Evolutionary conservation across 768 basidiomycete genomes (phyloP), one percentile per base, ranked within the genome.

Genomic region (Pleurotus giganteus): DNA sequence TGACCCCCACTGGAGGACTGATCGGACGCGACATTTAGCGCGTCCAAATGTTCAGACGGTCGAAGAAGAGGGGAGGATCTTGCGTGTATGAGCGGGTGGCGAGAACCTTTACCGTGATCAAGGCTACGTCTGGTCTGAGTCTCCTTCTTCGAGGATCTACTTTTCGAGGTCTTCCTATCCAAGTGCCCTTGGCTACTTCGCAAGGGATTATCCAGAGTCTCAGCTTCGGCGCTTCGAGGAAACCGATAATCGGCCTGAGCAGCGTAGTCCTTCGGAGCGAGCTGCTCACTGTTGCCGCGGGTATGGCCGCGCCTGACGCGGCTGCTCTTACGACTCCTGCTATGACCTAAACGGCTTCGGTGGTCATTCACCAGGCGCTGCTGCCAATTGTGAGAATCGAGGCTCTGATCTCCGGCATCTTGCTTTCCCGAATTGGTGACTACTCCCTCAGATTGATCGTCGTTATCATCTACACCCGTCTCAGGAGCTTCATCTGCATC

Each of bases 361-460:
- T 51, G 49, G 12, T 51, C 49, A 21, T 51, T 51, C 11, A 51
- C 19, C 31, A 51, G 23, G 19, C 49, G 49, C 34, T 51, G 49
- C 26, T 51, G 49, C 49, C 49, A 51, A 24, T 37, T 51, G 29
- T 39, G 49, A 19, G 31, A 15, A 4, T 51, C 31, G 36, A 19
- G 32, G 4, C 15, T n/a, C 34, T 26, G 21, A 24, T 13, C 13
- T 19, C 9, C 26, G 6, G 21, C 46, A 26, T 36, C 13, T 13
- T 19, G 17, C 34, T 36, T 19, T 11, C 13, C 49, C 4, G 49
- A 36, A 9, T n/a, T 37, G 34, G 19, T 45, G 19, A 13, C 43
- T 13, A 24, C 24, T 24, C 13, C 15, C 13, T 19, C 19, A 24
- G 15, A 17, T 11, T 45, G 19, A 17, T 45, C 43, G 43, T 45